phyloP scores from a whole-genome alignment of 2,329 filamentous ascomycete species.

The Fusarium hostae region DNA sequence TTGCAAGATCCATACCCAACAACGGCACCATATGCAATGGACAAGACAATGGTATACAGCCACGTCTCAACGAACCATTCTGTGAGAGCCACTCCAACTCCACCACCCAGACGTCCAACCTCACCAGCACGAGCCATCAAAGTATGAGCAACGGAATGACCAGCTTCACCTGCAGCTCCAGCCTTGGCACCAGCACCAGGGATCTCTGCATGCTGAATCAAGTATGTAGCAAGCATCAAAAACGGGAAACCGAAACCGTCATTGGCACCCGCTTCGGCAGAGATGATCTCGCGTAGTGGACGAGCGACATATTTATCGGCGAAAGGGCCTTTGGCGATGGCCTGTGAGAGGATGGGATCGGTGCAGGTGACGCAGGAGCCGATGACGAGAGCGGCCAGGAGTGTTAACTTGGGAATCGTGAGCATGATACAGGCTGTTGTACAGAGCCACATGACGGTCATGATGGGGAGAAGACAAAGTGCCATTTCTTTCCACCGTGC shows the following conservation, averaged over 20 bases:
- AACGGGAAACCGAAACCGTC: constrained; percentile 73
- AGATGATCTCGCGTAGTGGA: constrained; percentile 69
- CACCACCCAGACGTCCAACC: constrained; percentile 63
- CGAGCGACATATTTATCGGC: constrained; percentile 71
- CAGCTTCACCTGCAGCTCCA: background rate
- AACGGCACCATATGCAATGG: constrained; percentile 61
- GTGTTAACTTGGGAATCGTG: constrained; percentile 65
- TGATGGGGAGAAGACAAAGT: constrained; percentile 67
- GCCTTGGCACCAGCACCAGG: background rate
- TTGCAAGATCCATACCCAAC: constrained; percentile 58
- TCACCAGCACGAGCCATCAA: background rate
- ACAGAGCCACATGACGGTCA: constrained; percentile 71
- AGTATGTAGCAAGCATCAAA: constrained; percentile 53
- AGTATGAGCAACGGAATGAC: background rate
- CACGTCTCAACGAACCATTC: constrained; percentile 71
- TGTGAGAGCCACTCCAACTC: constrained; percentile 61
- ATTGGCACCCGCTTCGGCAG: constrained; percentile 69
- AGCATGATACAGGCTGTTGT: constrained; percentile 66
- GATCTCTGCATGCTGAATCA: constrained; percentile 44
- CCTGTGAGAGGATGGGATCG: constrained; percentile 42
- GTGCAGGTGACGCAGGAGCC: constrained; percentile 70
- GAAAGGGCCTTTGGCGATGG: constrained; percentile 51
- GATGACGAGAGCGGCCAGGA: constrained; percentile 66
- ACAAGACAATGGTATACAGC: constrained; percentile 67
- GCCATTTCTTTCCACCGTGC: constrained; percentile 63